Base-by-base conservation (phyloP, 306 rosid species). In the Begonia fuchsioides region DNA sequence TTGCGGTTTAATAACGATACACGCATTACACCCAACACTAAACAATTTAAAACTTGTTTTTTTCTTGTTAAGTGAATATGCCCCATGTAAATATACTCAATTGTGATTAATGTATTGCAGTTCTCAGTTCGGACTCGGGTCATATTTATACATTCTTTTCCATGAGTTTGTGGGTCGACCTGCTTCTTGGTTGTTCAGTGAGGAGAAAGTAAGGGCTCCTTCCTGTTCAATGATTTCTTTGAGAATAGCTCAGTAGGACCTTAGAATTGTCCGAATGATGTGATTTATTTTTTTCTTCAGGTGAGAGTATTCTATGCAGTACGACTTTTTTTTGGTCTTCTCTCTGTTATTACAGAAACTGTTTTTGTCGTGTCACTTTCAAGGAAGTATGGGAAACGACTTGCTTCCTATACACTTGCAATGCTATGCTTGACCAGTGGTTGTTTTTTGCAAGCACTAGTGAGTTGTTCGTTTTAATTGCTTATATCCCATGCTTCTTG, bases 381-480 rank as follows among this genome's bases (percentile, higher is more conserved):
- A 2, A 75, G 81, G 66, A 92, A 82, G 76, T 85, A 80, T 47
- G 98, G 98, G 53, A 92, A 69, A 63, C 92, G 98, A 8, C 70
- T 92, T 51, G 94, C 93, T 58, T 69, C 75, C n/a, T 92, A 92
- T 64, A 68, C 96, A 17, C 96, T 92, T 61, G 96, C 96, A 15
- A 92, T 92, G 98, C 72, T 92, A 57, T 85, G 96, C 75, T 75
- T 92, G 59, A 67, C 96, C 67, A 92, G 98, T 9, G 94, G 98
- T 51, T 92, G 94, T 71, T 92, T 85, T 85, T 92, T 50, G 96
- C 96, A 55, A 92, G 98, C 82, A 92, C 98, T 49, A 85, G 96
- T 83, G 77, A 59, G 94, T 84, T 41, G 7, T 26, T 26, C 8
- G 35, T 26, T 26, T 26, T 26, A 26, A 26, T 26, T 26, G 35